Evolutionary conservation across 257 asterid genomes (phyloP).

Genomic region (Nyctanthes arbortristis): DNA sequence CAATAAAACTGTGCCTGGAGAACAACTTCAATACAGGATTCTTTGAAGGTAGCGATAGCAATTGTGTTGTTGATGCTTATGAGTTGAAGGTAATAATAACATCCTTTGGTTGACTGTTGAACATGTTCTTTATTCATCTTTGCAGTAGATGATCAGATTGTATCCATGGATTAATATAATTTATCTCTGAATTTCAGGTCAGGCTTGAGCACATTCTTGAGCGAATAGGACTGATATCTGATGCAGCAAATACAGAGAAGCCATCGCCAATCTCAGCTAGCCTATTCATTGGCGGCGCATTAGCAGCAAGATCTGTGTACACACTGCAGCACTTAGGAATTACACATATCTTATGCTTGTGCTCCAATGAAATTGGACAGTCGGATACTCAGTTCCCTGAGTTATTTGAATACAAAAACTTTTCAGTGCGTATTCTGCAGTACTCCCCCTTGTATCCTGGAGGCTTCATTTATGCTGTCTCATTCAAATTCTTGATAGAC

Average conservation of each 20-base stretch:
- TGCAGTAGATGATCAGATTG: no score
- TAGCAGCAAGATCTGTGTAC: slow-evolving; percentile 91
- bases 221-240: slow-evolving; percentile 79
- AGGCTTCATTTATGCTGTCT: not conserved
- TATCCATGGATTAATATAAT: not conserved
- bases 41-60: slow-evolving; percentile 91
- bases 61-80: slow-evolving; percentile 86
- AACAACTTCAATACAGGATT: slow-evolving; percentile 87
- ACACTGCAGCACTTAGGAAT: slow-evolving; percentile 88
- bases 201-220: slow-evolving; percentile 99
- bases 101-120: not conserved
- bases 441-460: slow-evolving; percentile 18
- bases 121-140: slow-evolving; percentile 2
- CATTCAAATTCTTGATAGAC: not conserved
- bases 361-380: slow-evolving; percentile 97
- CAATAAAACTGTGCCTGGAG: slow-evolving; percentile 83
- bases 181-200: slow-evolving; percentile 49
- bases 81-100: slow-evolving; percentile 73
- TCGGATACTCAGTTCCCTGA: slow-evolving; percentile 91
- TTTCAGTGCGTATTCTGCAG: slow-evolving; percentile 63
- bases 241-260: slow-evolving; percentile 94
- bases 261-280: slow-evolving; percentile 61
- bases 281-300: slow-evolving; percentile 91
- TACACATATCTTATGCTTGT: slow-evolving; percentile 85
- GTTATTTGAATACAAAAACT: slow-evolving; percentile 76